phyloP scores from a whole-genome alignment of 2,329 filamentous ascomycete genomes.

The Sarocladium brachiariae region DNA sequence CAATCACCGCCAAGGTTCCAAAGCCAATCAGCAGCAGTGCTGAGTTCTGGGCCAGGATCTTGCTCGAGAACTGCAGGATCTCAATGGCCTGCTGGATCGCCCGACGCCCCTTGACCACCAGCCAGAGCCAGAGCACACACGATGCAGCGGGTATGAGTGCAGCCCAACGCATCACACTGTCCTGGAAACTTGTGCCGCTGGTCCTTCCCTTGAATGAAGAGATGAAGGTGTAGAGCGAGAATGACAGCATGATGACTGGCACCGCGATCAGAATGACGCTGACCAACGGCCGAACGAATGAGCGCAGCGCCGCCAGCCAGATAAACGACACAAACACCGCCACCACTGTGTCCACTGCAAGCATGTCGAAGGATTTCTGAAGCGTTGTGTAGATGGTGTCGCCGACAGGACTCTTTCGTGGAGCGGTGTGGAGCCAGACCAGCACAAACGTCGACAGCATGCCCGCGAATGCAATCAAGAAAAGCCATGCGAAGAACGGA shows the following conservation, averaged over 20 bases:
- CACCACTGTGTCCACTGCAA: constrained; percentile 87
- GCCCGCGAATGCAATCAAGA: constrained; percentile 74
- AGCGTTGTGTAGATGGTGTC: constrained; percentile 93
- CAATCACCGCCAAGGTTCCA: constrained; percentile 64
- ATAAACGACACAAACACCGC: constrained; percentile 79
- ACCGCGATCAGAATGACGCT: constrained; percentile 75
- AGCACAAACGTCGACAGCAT: constrained; percentile 85
- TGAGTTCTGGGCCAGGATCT: constrained; percentile 78
- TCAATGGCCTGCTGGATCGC: constrained; percentile 76
- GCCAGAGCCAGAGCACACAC: constrained; percentile 74
- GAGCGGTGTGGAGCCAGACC: constrained; percentile 80
- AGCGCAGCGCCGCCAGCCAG: constrained; percentile 83
- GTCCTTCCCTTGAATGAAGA: constrained; percentile 77
- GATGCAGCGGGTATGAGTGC: constrained; percentile 69
- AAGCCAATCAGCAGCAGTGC: constrained; percentile 81
- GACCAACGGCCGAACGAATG: constrained; percentile 81
- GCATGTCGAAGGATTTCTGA: constrained; percentile 78
- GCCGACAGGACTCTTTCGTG: constrained; percentile 65
- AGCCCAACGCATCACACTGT: constrained; percentile 81
- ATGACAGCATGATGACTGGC: constrained; percentile 78
- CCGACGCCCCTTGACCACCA: constrained; percentile 72
- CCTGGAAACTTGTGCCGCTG: constrained; percentile 74
- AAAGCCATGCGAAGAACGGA: constrained; percentile 85
- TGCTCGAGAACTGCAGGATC: constrained; percentile 87
- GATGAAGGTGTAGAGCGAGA: constrained; percentile 85